Conservation (phyloP, 139 green algal species). For the Chlorokybus atmophyticus region DNA sequence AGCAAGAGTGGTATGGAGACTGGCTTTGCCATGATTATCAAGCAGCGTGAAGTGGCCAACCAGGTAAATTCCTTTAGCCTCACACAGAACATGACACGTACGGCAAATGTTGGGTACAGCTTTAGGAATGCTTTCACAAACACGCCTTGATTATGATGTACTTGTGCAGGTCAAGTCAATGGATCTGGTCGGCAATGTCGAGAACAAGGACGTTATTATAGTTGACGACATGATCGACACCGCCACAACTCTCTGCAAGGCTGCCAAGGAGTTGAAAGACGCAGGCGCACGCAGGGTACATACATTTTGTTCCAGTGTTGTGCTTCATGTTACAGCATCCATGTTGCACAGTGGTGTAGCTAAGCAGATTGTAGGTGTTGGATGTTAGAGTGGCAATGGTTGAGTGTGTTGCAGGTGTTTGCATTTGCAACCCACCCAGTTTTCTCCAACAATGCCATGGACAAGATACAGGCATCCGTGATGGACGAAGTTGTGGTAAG, state of each 20-base stretch:
- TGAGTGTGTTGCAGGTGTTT: too few relatives aligned
- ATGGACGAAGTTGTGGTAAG: neutral
- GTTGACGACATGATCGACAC: slow-evolving; percentile 1
- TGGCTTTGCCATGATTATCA: neutral
- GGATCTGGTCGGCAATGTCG: neutral
- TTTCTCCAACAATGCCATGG: neutral
- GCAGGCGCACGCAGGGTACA: too few relatives aligned
- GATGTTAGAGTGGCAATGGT: too few relatives aligned
- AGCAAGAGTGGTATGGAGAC: neutral
- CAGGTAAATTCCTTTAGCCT: too few relatives aligned
- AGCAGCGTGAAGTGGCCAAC: neutral
- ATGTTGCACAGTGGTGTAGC: too few relatives aligned
- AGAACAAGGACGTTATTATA: neutral
- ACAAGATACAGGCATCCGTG: neutral
- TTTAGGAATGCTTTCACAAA: too few relatives aligned
- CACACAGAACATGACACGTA: too few relatives aligned
- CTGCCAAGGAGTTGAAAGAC: neutral
- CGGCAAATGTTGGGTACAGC: too few relatives aligned
- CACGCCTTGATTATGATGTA: too few relatives aligned
- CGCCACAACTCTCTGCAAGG: neutral
- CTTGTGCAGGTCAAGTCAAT: neutral
- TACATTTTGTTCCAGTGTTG: too few relatives aligned
- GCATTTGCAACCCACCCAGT: neutral
- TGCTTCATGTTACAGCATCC: too few relatives aligned
- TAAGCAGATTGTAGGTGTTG: too few relatives aligned